These are phyloP conservation scores for Diplodia corticola DNA, from an alignment of 2,329 filamentous ascomycete genomes.

Conservation along the genomic window DNA sequence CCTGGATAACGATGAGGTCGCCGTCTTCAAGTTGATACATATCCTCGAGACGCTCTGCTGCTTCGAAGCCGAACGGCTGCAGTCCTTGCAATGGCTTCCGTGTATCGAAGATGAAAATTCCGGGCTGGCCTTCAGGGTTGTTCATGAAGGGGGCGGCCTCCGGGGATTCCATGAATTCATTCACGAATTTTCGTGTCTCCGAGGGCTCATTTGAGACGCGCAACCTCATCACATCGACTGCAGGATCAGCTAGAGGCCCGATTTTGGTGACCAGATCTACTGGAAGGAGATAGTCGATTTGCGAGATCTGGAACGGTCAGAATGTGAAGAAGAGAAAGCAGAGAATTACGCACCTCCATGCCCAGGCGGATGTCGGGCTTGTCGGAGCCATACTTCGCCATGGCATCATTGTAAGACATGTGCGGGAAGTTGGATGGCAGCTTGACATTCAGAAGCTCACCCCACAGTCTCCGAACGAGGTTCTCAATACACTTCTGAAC, in stretches of 20 bases:
- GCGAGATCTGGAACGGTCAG: constrained; percentile 56
- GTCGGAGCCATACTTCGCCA: constrained; percentile 80
- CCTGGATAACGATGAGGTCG: constrained; percentile 80
- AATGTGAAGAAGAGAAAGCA: constrained; percentile 27
- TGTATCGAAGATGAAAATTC: constrained; percentile 73
- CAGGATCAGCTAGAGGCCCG: constrained; percentile 64
- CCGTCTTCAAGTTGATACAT: constrained; percentile 62
- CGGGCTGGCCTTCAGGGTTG: constrained; percentile 76
- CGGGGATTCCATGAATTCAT: constrained; percentile 69
- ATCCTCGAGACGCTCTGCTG: constrained; percentile 59
- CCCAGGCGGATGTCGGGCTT: constrained; percentile 86
- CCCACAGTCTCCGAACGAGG: constrained; percentile 59
- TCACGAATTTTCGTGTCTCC: constrained; percentile 62
- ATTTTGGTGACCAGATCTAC: constrained; percentile 72
- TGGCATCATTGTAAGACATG: constrained; percentile 73
- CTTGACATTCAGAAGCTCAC: constrained; percentile 43
- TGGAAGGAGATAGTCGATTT: constrained; percentile 64
- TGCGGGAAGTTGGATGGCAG: constrained; percentile 54
- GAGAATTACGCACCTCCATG: constrained; percentile 54
- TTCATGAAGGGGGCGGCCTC: constrained; percentile 59
- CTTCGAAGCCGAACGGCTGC: constrained; percentile 74
- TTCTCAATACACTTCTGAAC: constrained; percentile 64
- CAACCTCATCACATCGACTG: constrained; percentile 75
- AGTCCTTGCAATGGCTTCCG: constrained; percentile 74
- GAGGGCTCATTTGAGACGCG: constrained; percentile 55